phyloP scores from a whole-genome alignment of 805 yeast genomes.

The Blastobotrys terrestris region DNA sequence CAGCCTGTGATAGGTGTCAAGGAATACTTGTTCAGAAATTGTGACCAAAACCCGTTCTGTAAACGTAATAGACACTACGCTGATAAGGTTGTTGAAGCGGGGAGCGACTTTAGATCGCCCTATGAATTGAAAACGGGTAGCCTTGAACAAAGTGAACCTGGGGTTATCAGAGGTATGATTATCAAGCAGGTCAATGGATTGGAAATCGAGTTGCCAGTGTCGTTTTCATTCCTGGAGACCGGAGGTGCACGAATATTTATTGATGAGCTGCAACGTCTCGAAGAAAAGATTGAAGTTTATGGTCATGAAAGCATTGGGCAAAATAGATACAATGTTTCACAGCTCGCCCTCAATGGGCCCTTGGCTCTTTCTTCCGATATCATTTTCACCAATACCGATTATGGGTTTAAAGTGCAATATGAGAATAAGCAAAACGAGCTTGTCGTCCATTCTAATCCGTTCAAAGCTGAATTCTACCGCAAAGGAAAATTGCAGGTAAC shows the following conservation, averaged over 20 bases:
- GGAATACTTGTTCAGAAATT: slow-evolving; percentile 49
- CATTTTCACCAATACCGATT: slow-evolving; percentile 34
- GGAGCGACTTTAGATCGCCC: slow-evolving; percentile 18
- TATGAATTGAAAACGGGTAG: slow-evolving; percentile 36
- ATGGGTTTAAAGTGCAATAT: slow-evolving; percentile 24
- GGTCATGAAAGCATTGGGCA: slow-evolving; percentile 31
- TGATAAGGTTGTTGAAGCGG: slow-evolving; percentile 26
- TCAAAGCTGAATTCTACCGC: slow-evolving; percentile 45
- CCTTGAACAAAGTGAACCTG: slow-evolving; percentile 27
- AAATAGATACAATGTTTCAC: slow-evolving; percentile 52
- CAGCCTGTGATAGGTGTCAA: slow-evolving; percentile 13
- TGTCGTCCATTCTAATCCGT: slow-evolving; percentile 40
- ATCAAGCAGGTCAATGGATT: slow-evolving; percentile 19
- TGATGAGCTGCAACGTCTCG: slow-evolving; percentile 52
- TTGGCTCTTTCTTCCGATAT: too few relatives aligned
- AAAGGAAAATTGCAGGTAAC: slow-evolving; percentile 44
- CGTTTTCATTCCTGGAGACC: slow-evolving; percentile 47
- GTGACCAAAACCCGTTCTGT: slow-evolving; percentile 81
- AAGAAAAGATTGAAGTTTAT: slow-evolving; percentile 22
- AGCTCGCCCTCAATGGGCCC: slow-evolving; percentile 51
- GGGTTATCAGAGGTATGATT: slow-evolving; percentile 30
- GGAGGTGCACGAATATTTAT: slow-evolving; percentile 55
- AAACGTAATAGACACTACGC: slow-evolving; percentile 70
- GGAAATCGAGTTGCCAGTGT: slow-evolving; percentile 46
- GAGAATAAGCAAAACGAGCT: slow-evolving; percentile 37